Conservation (phyloP, 768 basidiomycete species). For the Agaricus subrufescens region DNA sequence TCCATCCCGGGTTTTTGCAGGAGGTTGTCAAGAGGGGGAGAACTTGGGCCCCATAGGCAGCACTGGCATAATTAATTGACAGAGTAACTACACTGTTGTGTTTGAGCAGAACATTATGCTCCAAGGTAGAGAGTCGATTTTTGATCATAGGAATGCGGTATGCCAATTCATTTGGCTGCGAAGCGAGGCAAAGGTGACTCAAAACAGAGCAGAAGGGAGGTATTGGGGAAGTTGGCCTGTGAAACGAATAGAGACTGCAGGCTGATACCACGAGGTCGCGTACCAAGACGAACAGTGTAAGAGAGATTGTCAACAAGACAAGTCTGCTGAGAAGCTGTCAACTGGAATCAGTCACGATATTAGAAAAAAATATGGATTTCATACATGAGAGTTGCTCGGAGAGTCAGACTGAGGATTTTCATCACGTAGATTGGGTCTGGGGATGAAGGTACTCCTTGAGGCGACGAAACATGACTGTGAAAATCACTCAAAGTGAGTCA, state of each 20-base stretch:
- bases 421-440: no score
- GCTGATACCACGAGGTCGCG: neutral
- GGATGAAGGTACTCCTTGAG: no score
- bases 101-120: neutral
- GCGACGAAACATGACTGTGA: no score
- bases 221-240: neutral
- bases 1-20: neutral
- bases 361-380: no score
- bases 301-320: neutral
- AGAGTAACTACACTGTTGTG: neutral
- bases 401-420: no score
- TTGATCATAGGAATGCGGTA: neutral
- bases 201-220: neutral
- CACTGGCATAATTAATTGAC: neutral
- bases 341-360: neutral
- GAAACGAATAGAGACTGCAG: neutral
- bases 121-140: neutral
- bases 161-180: neutral
- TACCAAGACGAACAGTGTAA: neutral
- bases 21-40: neutral
- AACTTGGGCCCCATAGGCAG: neutral
- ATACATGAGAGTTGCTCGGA: no score
- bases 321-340: neutral
- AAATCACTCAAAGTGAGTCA: no score
- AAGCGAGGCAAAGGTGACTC: neutral